Base-by-base conservation (phyloP, 306 rosid species). In the Dryas alaskensis region DNA sequence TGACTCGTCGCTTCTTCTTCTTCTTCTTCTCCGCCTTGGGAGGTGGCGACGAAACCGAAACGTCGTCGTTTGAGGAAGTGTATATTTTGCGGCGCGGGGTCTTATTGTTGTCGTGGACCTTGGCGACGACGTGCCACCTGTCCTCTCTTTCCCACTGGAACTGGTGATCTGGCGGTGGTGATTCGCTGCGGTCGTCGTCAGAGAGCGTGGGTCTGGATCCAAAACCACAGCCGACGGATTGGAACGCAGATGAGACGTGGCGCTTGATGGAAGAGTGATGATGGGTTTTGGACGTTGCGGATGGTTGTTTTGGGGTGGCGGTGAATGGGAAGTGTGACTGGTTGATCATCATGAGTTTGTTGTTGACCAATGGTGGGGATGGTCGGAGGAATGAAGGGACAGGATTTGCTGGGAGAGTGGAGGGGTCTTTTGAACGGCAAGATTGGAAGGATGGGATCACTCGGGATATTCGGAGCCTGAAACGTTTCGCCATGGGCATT, bases 51-150 rank as follows among this genome's bases (percentile, higher is more conserved):
- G 83, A 81, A 1, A 81, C 59, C 1, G 70, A 55, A 54, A 77
- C 27, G 75, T 57, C 80, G 39, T 78, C 83, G 67, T 74, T 75
- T n/a, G 87, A 82, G 43, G 89, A 84, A 64, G 60, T 72, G 85
- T 80, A 87, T 78, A 83, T 78, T 78, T 87, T 82, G 3, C 87
- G 82, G 50, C 85, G 87, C 13, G 87, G 81, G 13, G 60, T 68
- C 5, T 17, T 25, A 14, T 31, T 70, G 60, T 58, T 31, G 54
- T 69, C 66, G 64, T 62, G 31, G 46, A 82, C 80, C 39, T 77
- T 83, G 53, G 87, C 86, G 27, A 83, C 82, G 55, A 86, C 90
- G 83, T 86, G 87, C 84, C 79, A 84, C 37, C 78, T 67, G 14
- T 87, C 87, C 70, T 84, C 82, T 46, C 73, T 66, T 55, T 76